Evolutionary conservation across 305 asterid genomes (phyloP), one percentile per base, ranked within the genome.

Genomic region (Fraxinus baroniana): DNA sequence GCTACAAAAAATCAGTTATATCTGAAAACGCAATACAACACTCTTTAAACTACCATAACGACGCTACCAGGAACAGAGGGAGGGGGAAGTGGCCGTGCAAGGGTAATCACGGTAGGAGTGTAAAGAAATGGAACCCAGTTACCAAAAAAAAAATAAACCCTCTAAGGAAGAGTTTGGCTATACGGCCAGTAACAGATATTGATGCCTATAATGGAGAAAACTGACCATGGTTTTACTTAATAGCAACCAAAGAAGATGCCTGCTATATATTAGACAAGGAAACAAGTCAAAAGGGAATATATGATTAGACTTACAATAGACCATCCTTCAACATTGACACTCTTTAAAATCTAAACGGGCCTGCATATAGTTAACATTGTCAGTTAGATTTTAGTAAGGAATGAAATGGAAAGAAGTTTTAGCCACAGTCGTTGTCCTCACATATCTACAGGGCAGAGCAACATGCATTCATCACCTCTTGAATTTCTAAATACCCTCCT

Each of bases 381-480:
- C 72, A 62, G 74, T 66, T 79, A 46, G 28, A 80, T 18, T 46
- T n/a, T 44, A 44, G 32, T 24, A 55, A 17, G 18, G n/a, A 49
- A 49, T 49, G 5, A 74, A 78, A 49, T 41, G 13, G 52, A 49
- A 68, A 78, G 41, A 78, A 15, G 76, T 70, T 78, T 70, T 41
- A 81, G 74, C 76, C 15, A 62, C 5, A 76, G 41, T 77, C 79
- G 80, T 80, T 33, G 60, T 60, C 60, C 18, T 49, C 80, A 94
- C 99, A 88, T 94, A 88, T 95, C 99, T 85, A 93, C 95, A 78
- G 98, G 99, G 86, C 94, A 95, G 78, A 95, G 96, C 79, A 95
- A 87, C 94, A 95, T 88, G 33, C 98, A 95, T 76, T 94, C 99
- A 83, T 92, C 94, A 80, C 92, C 98, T 7, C 81, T 87, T 70